Evolutionary conservation across 306 rosid species (phyloP), one percentile per base, ranked within the genome.

Genomic region (Oxytropis ochrocephala): DNA sequence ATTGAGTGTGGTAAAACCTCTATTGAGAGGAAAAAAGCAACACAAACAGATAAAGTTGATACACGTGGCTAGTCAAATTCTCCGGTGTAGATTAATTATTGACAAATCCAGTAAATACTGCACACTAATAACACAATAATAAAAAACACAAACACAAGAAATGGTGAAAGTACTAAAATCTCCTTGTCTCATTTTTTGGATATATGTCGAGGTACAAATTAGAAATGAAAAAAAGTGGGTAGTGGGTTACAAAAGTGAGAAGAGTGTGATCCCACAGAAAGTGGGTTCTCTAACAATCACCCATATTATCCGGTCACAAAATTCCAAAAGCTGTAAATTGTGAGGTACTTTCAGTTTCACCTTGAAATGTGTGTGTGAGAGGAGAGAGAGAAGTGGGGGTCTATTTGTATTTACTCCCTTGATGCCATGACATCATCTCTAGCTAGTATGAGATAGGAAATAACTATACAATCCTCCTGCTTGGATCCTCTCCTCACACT

Each of bases 281-380:
- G 70, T 70, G 59, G 72, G 58, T 16, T 18, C 59, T 43, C 24
- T 42, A 69, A 29, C 39, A 59, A 60, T 49, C 63, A 68, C 39
- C 50, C 70, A 68, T 69, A 50, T 2, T 38, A 48, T 67, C 55
- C 69, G 53, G 61, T 29, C 58, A 30, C 24, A 50, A 27, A 58
- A 27, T 3, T 7, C n/a, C 60, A 75, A 48, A 67, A 27, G 41
- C 24, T 42, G 4, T 35, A 48, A 66, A 43, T 46, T 8, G n/a
- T 66, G 67, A 56, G 53, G 33, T 46, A 6, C 14, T 53, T 53
- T 74, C 78, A 29, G 67, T 64, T 74, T 74, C 59, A 19, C 67
- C 67, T 64, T 12, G 50, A 55, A 9, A 32, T 17, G 3, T 65
- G 60, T 64, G 72, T 52, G n/a, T n/a, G n/a, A n/a, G n/a, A n/a